A percentile compares a stretch with the other conserved stretches of the same genome.
These are phyloP conservation scores for Candida railenensis DNA, from an alignment of 805 yeast species.

Conservation along the genomic window DNA sequence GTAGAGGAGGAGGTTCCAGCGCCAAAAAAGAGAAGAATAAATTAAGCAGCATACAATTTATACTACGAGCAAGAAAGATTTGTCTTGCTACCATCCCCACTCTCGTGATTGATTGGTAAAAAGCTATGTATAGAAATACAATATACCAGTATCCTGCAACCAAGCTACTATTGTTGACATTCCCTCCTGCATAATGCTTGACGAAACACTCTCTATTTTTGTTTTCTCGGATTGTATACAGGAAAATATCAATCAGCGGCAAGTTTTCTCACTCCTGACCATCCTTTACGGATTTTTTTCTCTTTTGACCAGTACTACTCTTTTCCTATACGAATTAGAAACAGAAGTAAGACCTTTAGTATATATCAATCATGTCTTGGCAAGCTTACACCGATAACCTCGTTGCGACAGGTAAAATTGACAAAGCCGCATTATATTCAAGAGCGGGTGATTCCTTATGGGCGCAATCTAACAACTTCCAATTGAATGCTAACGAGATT, in stretches of 20 bases:
- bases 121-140: not conserved
- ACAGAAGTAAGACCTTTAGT: not conserved
- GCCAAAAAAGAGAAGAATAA: constrained; percentile 11
- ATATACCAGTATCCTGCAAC: not conserved
- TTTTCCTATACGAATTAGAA: too few species aligned
- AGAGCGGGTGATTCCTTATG: constrained; percentile 93
- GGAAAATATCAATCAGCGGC: not conserved
- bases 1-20: constrained; percentile 10
- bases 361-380: constrained; percentile 27
- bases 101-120: too few species aligned
- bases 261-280: constrained; percentile 6
- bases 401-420: constrained; percentile 81
- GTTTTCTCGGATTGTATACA: not conserved
- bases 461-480: constrained; percentile 78
- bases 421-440: constrained; percentile 90
- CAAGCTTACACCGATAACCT: constrained; percentile 95
- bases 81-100: too few species aligned
- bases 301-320: not conserved
- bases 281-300: constrained; percentile 2
- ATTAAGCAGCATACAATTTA: not conserved
- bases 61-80: too few species aligned
- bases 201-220: not conserved
- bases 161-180: too few species aligned
- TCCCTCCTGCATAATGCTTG: not conserved
- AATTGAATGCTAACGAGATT: constrained; percentile 69